Conservation (phyloP, 2,329 filamentous ascomycete genomes). For the Fusarium haematococcum region DNA sequence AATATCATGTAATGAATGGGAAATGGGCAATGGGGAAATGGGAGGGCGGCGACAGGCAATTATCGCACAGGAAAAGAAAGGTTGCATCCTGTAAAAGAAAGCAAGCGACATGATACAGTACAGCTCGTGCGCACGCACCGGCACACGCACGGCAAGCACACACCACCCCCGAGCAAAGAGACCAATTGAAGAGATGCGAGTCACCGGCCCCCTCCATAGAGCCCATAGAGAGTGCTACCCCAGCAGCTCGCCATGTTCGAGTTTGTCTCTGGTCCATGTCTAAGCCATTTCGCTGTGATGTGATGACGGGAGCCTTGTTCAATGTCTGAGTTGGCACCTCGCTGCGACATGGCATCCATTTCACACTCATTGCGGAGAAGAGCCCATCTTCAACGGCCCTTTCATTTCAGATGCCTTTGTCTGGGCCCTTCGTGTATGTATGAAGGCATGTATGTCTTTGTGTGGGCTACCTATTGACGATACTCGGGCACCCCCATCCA, state of each 20-base stretch:
- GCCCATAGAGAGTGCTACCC: background rate
- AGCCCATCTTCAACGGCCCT: background rate
- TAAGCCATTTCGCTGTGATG: background rate
- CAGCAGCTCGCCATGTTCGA: conserved; percentile 1
- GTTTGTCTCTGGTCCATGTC: conserved; percentile 1
- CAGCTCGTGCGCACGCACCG: background rate
- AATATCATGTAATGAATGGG: background rate
- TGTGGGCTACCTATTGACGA: background rate
- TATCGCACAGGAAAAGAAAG: conserved; percentile 16
- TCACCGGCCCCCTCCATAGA: background rate
- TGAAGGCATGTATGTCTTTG: background rate
- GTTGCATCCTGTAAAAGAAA: conserved; percentile 13
- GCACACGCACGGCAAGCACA: background rate
- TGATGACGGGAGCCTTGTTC: background rate
- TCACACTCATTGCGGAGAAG: background rate
- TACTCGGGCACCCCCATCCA: background rate
- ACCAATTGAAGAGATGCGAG: background rate
- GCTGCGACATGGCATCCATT: background rate
- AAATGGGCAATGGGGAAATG: background rate
- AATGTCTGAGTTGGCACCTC: background rate
- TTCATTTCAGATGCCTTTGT: background rate
- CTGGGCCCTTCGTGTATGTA: background rate
- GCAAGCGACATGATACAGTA: conserved; percentile 13
- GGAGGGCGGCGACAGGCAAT: background rate
- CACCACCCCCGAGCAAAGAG: background rate